Percentiles rank a stretch among this genome's conserved stretches.
Conservation (phyloP, 2,329 filamentous ascomycete species). For the Catunica adiposa region DNA sequence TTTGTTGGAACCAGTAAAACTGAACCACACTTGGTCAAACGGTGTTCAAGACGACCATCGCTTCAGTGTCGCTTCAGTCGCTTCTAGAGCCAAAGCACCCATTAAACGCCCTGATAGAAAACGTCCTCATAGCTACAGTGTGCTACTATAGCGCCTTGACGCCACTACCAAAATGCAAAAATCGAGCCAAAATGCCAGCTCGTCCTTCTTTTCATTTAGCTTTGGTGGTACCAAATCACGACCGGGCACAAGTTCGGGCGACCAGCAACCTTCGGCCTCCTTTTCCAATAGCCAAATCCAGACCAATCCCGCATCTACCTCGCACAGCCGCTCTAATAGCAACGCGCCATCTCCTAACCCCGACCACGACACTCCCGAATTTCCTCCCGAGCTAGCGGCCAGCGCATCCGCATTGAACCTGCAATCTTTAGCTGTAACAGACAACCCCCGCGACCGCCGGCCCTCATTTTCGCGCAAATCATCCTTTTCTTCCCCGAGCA, state of each 20-base stretch:
- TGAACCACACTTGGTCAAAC: no score
- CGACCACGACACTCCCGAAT: conserved; percentile 14
- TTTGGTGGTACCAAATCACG: conserved; percentile 20
- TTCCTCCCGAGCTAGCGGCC: conserved; percentile 12
- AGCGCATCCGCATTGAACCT: conserved; percentile 11
- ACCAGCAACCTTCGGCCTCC: conserved; percentile 11
- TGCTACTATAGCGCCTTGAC: not conserved
- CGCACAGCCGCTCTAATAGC: conserved; percentile 14
- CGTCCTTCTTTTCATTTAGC: conserved; percentile 22
- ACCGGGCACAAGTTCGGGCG: conserved; percentile 24
- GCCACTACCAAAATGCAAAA: conserved; percentile 10
- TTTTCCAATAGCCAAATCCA: conserved; percentile 7
- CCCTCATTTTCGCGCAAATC: conserved; percentile 32
- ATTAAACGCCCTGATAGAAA: not conserved
- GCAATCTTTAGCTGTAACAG: not conserved
- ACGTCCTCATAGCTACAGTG: not conserved
- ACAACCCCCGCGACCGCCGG: conserved; percentile 30
- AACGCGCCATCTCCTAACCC: conserved; percentile 12
- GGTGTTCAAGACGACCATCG: not conserved
- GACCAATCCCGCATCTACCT: conserved; percentile 15
- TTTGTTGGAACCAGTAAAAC: no score
- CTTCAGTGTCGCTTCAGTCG: not conserved
- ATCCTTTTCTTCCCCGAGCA: conserved; percentile 29
- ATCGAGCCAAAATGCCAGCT: conserved; percentile 20
- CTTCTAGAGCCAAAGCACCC: not conserved